A percentile compares a stretch with the other conserved stretches of the same genome.
phyloP scores from a whole-genome alignment of 495 filamentous ascomycete genomes.

The Aspergillus coremiiformis region DNA sequence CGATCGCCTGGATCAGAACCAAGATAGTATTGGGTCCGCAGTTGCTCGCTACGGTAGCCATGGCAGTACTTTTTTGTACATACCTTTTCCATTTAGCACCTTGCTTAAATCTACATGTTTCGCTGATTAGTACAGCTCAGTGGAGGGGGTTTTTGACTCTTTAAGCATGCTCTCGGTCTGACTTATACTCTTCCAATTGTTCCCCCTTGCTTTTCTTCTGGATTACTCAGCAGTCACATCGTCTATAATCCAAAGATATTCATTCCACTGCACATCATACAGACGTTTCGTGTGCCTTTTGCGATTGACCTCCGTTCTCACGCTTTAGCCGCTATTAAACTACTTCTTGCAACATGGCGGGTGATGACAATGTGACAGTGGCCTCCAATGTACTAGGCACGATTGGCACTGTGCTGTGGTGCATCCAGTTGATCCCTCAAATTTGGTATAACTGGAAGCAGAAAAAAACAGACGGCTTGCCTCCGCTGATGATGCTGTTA shows the following conservation, averaged over 20 bases:
- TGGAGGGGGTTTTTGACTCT: too few relatives aligned
- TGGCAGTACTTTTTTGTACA: background rate
- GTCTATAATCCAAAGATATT: background rate
- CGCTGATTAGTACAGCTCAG: too few relatives aligned
- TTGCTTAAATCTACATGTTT: background rate
- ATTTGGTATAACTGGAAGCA: constrained; percentile 66
- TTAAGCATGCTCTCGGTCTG: background rate
- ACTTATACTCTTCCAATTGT: too few relatives aligned
- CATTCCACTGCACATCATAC: background rate
- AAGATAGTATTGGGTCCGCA: too few relatives aligned
- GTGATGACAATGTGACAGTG: constrained; percentile 31
- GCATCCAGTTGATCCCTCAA: constrained; percentile 47
- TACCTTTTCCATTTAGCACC: background rate
- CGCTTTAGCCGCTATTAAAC: too few relatives aligned
- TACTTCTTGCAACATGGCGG: constrained; percentile 16
- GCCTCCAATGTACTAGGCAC: constrained; percentile 48
- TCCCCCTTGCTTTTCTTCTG: background rate
- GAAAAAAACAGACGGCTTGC: constrained; percentile 67
- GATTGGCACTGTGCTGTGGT: constrained; percentile 50
- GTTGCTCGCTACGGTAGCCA: too few relatives aligned
- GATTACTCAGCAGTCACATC: background rate
- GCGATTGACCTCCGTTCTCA: background rate
- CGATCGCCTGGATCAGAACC: background rate
- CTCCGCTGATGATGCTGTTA: constrained; percentile 65
- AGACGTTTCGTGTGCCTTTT: background rate